Evolutionary conservation across 2,329 filamentous ascomycete species (phyloP), one percentile per base, ranked within the genome.

Genomic region (Colletotrichum euphorbiae): DNA sequence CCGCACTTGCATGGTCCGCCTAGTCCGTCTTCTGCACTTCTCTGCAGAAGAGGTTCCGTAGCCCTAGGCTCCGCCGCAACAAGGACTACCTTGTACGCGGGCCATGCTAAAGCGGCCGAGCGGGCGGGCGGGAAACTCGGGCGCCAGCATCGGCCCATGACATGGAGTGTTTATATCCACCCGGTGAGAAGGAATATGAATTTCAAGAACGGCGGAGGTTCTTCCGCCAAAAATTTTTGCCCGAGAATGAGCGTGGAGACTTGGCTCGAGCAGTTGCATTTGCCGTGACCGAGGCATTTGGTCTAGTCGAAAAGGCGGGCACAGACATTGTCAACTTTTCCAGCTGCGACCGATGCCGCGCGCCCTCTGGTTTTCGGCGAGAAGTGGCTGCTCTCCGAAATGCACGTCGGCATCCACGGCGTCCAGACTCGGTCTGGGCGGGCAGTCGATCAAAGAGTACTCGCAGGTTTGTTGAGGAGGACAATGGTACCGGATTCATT

Each of bases 21-120:
- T 54, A 24, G 24, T 24, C 24, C 24, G 24, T 5, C 24, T 24
- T 52, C 13, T 57, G 28, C 48, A 51, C 4, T 5, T 4, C 17
- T 52, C 13, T 57, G 28, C 48, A 51, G 67, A 67, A 67, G 43
- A 28, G 19, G 50, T 57, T 57, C 67, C 67, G 56, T 67, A 33
- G 48, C 55, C 42, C 50, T 48, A 67, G 56, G 31, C 28, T 28
- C 52, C 43, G 42, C 33, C 67, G 56, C 36, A 51, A 48, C 62
- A 61, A 67, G 62, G 56, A 38, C 38, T 69, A 55, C 66, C 69
- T 61, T 70, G 69, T 61, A 61, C 56, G 48, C 61, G 66, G 67
- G 66, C 62, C 33, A 58, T 57, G 60, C 31, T 38, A 57, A 43
- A 38, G 52, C 54, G 61, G 61, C 45, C 46, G 61, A 51, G 45